These are phyloP conservation scores for Spergularia azorica DNA, from an alignment of 179 eudicot genomes.

Conservation along the genomic window DNA sequence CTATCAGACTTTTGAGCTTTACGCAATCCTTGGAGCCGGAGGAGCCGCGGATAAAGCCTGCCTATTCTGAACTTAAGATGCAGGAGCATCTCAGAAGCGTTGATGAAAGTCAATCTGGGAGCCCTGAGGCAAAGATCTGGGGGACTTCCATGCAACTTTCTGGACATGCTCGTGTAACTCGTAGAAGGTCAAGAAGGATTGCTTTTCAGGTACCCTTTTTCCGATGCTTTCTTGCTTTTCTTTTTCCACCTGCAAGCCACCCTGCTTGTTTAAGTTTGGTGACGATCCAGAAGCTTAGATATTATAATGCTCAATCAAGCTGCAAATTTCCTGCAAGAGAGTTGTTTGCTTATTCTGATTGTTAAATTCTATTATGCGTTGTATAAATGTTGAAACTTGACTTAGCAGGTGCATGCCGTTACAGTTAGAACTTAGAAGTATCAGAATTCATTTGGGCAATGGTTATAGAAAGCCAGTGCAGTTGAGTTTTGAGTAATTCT, in stretches of 20 bases:
- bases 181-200: conserved; percentile 36
- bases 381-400: not conserved
- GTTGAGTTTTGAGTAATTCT: not conserved
- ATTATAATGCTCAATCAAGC: not conserved
- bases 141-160: conserved; percentile 24
- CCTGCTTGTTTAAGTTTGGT: not conserved
- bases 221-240: not conserved
- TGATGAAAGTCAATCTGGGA: conserved; percentile 21
- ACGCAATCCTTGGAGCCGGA: conserved; percentile 21
- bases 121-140: conserved; percentile 23
- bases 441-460: not conserved
- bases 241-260: not conserved
- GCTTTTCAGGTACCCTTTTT: conserved; percentile 30
- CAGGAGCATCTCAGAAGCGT: conserved; percentile 19
- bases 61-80: conserved; percentile 25
- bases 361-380: not conserved
- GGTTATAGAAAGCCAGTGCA: not conserved
- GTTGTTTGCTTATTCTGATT: not conserved
- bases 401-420: not conserved
- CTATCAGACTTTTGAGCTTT: conserved; percentile 21
- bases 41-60: conserved; percentile 16
- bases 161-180: conserved; percentile 30
- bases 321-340: not conserved
- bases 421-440: not conserved
- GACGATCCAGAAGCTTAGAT: too few relatives aligned